Evolutionary conservation across 495 filamentous ascomycete species (phyloP).

Genomic region (Hypoxylon cercidicola): DNA sequence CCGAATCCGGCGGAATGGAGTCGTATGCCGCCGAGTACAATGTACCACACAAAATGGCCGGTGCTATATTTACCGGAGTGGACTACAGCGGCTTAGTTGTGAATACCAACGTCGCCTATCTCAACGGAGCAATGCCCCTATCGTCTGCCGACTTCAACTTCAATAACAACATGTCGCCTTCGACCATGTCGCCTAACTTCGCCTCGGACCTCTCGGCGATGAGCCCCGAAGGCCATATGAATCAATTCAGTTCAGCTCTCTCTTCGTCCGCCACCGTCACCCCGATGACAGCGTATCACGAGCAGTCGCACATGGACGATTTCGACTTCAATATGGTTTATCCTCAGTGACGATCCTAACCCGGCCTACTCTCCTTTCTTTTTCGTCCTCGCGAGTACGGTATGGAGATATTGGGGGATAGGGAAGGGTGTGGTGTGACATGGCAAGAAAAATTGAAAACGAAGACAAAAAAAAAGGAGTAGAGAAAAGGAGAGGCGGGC

Average conservation of each 20-base stretch:
- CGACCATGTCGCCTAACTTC: slow-evolving; percentile 41
- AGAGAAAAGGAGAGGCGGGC: not conserved
- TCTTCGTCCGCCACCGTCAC: slow-evolving; percentile 56
- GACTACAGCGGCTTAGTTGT: slow-evolving; percentile 42
- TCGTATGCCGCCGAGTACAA: slow-evolving; percentile 40
- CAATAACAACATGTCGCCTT: slow-evolving; percentile 34
- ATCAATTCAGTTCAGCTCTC: slow-evolving; percentile 49
- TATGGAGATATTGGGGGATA: not conserved
- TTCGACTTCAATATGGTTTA: slow-evolving; percentile 41
- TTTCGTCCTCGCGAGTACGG: slow-evolving; percentile 2
- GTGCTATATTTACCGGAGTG: slow-evolving; percentile 40
- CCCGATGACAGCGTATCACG: slow-evolving; percentile 44
- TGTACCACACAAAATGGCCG: slow-evolving; percentile 32
- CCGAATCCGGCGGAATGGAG: slow-evolving; percentile 24
- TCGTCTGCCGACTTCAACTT: slow-evolving; percentile 54
- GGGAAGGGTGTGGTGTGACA: not conserved
- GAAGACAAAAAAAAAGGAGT: slow-evolving; percentile 14
- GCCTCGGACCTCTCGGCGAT: slow-evolving; percentile 31
- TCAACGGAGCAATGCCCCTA: slow-evolving; percentile 49
- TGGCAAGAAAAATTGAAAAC: slow-evolving; percentile 6
- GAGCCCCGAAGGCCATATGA: slow-evolving; percentile 40
- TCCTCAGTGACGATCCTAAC: slow-evolving; percentile 28
- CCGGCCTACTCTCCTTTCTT: slow-evolving; percentile 5
- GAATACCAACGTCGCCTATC: slow-evolving; percentile 40
- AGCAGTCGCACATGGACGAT: slow-evolving; percentile 35